Base-by-base conservation (phyloP, 2,329 filamentous ascomycete species). In the Raffaelea arxii region DNA sequence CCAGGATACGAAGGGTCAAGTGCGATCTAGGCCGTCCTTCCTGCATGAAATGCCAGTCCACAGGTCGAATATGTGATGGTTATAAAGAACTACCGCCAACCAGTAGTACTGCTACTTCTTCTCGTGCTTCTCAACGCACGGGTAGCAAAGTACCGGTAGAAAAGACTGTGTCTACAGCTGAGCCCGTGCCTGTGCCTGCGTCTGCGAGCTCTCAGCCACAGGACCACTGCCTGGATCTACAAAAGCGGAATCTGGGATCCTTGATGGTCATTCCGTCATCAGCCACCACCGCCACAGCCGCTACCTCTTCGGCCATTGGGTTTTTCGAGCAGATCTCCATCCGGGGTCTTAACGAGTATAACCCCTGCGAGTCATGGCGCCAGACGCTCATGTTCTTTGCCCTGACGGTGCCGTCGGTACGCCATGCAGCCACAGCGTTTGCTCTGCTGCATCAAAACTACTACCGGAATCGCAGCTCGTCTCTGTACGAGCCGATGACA, bases 41-140 rank as follows among this genome's bases (percentile, higher is more conserved):
- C 46, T 65, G 64, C 54, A 39, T 55, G 43, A 65, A 62, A 57
- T 66, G 63, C 51, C 36, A 47, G 18, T 64, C 60, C 23, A 66
- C 63, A 21, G 63, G 63, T 49, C 63, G 63, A 42, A 58, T 53
- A 32, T 66, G 64, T 52, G 63, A 66, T 37, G 63, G 63, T 50
- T 66, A 63, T 51, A 43, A 30, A 46, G 51, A 55, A 49, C 43
- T 21, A 18, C 24, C 25, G n/a, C 40, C 41, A n/a, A n/a, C n/a
- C n/a, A n/a, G n/a, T n/a, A n/a, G n/a, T n/a, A n/a, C n/a, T n/a
- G n/a, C n/a, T n/a, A n/a, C n/a, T n/a, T n/a, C n/a, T n/a, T n/a
- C n/a, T n/a, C n/a, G n/a, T 39, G 24, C 1, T 25, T 42, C 38
- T 37, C 23, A 45, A 21, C 18, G 22, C 38, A 16, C 38, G 25